Conservation (phyloP, 2,329 filamentous ascomycete genomes). For the Fusarium phyllophilum region DNA sequence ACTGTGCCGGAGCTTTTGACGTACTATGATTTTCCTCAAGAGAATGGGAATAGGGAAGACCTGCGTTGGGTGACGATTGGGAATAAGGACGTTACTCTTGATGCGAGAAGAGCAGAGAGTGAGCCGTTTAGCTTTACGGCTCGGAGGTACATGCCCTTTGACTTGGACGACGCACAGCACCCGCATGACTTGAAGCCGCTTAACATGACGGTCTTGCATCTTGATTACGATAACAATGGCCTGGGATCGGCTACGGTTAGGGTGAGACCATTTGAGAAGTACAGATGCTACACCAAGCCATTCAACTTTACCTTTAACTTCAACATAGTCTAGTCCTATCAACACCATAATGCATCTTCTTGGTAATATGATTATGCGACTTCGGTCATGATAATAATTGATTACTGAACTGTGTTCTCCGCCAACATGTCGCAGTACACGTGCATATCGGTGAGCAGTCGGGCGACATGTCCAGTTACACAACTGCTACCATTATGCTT, state of each 20-base stretch:
- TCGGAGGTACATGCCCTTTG: slow-evolving; percentile 17
- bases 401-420: rapidly evolving
- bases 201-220: slow-evolving; percentile 17
- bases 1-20: not conserved
- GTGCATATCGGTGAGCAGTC: not conserved
- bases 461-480: rapidly evolving
- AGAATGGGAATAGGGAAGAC: slow-evolving; percentile 18
- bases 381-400: not conserved
- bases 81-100: not conserved
- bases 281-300: slow-evolving; percentile 13
- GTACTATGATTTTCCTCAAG: slow-evolving; percentile 23
- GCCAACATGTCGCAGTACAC: rapidly evolving
- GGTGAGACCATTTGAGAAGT: slow-evolving; percentile 22
- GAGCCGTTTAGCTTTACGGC: slow-evolving; percentile 19
- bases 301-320: slow-evolving; percentile 23
- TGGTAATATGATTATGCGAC: not conserved
- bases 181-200: slow-evolving; percentile 15
- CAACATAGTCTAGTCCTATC: not conserved
- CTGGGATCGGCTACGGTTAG: slow-evolving; percentile 8
- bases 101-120: not conserved
- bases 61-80: slow-evolving; percentile 9
- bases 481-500: rapidly evolving
- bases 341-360: no score
- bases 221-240: slow-evolving; percentile 24
- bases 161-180: slow-evolving; percentile 10